Conservation (phyloP, 768 basidiomycete genomes). For the Calocera viscosa region DNA sequence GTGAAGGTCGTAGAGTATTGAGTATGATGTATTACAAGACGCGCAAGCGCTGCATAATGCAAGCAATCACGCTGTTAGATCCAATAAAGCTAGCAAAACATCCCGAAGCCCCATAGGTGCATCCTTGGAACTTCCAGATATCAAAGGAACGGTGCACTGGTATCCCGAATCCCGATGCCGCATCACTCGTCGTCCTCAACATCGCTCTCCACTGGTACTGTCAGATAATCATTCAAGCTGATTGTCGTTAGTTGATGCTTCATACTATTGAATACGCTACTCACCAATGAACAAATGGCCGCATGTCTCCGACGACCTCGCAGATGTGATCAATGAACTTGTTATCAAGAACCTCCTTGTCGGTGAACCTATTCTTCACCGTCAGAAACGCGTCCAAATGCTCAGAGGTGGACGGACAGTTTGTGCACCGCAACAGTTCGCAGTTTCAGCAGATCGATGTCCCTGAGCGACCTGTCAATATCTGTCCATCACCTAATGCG, state of each 20-base stretch:
- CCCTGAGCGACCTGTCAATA: constrained; percentile 33
- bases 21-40: constrained; percentile 8
- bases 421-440: constrained; percentile 61
- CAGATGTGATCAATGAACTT: constrained; percentile 55
- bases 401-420: constrained; percentile 32
- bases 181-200: constrained; percentile 17
- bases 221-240: constrained; percentile 65
- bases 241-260: not conserved
- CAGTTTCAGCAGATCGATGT: constrained; percentile 84
- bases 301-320: constrained; percentile 41
- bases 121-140: not conserved
- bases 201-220: constrained; percentile 30
- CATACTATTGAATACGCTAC: constrained; percentile 17
- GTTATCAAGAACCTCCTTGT: constrained; percentile 54
- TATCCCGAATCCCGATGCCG: no score
- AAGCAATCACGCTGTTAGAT: not conserved
- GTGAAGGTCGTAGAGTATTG: constrained; percentile 8
- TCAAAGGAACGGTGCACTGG: not conserved
- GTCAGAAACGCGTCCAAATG: constrained; percentile 11
- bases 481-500: not conserved
- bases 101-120: not conserved
- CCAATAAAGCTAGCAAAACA: not conserved
- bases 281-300: constrained; percentile 72
- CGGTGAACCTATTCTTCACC: constrained; percentile 45
- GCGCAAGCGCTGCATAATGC: constrained; percentile 1